Conservation (phyloP, 257 asterid genomes). For the Ehretia macrophylla region DNA sequence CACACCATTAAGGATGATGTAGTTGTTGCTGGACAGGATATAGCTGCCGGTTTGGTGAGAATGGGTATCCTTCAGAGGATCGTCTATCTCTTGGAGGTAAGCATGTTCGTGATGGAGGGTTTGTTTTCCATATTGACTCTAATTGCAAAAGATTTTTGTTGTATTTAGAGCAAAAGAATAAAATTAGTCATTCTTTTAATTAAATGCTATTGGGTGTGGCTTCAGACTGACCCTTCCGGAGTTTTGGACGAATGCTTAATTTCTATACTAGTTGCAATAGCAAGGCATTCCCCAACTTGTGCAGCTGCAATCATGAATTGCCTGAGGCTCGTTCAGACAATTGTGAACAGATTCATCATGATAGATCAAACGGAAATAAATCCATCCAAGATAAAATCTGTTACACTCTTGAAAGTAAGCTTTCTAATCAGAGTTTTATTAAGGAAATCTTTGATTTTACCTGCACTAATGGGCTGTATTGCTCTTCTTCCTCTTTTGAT, state of each 20-base stretch:
- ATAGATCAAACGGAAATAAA: slow-evolving; percentile 47
- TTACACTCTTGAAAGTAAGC: slow-evolving; percentile 70
- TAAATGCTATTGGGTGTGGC: slow-evolving; percentile 15
- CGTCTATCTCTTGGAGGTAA: slow-evolving; percentile 82
- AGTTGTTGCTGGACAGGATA: slow-evolving; percentile 85
- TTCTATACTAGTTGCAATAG: slow-evolving; percentile 72
- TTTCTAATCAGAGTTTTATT: not conserved
- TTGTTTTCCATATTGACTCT: slow-evolving; percentile 8
- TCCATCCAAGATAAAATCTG: slow-evolving; percentile 69
- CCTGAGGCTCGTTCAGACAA: slow-evolving; percentile 68
- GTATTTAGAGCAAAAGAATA: not conserved
- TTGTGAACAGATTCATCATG: slow-evolving; percentile 57
- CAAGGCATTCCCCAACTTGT: slow-evolving; percentile 91
- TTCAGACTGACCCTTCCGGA: slow-evolving; percentile 63
- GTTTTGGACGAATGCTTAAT: slow-evolving; percentile 74
- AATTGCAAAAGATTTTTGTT: not conserved
- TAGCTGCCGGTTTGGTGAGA: slow-evolving; percentile 88
- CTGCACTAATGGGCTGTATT: not conserved
- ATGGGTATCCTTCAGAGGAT: slow-evolving; percentile 87
- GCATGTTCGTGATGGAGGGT: slow-evolving; percentile 20
- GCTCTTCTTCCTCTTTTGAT: not conserved
- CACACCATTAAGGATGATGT: slow-evolving; percentile 82
- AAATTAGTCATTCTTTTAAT: not conserved
- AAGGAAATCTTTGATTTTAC: not conserved
- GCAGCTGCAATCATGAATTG: slow-evolving; percentile 70